These are phyloP conservation scores for Scedosporium dehoogii DNA, from an alignment of 2,329 filamentous ascomycete genomes.

Conservation along the genomic window DNA sequence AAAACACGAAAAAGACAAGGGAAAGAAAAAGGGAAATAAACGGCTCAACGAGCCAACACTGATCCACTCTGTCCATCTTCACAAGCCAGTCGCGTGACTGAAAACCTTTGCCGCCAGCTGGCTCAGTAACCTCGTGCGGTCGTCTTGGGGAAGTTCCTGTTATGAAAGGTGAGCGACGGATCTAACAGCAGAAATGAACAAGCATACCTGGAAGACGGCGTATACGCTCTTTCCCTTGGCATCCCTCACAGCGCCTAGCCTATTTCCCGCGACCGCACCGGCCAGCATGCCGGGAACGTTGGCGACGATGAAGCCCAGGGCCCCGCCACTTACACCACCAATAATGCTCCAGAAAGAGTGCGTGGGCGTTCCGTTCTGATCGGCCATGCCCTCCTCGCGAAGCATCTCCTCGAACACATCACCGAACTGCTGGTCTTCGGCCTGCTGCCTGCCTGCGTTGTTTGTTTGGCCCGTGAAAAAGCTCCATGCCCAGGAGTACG, in stretches of 20 bases:
- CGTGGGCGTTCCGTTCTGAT: slow-evolving; percentile 43
- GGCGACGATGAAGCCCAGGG: slow-evolving; percentile 88
- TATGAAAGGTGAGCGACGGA: background rate
- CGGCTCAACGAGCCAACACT: background rate
- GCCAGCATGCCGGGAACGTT: slow-evolving; percentile 85
- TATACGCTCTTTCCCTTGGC: slow-evolving; percentile 93
- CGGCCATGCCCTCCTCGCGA: slow-evolving; percentile 73
- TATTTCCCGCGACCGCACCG: slow-evolving; percentile 84
- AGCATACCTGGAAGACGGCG: slow-evolving; percentile 61
- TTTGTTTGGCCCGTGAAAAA: slow-evolving; percentile 40
- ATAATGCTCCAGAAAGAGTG: slow-evolving; percentile 78
- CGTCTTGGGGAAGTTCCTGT: slow-evolving; percentile 70
- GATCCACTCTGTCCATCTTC: slow-evolving; percentile 6
- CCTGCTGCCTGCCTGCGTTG: slow-evolving; percentile 34
- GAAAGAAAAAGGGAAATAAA: slow-evolving; percentile 1
- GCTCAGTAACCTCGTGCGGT: slow-evolving; percentile 70
- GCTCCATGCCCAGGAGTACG: slow-evolving; percentile 72
- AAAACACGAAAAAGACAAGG: slow-evolving; percentile 1
- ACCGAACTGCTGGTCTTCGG: slow-evolving; percentile 76
- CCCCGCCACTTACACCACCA: slow-evolving; percentile 77
- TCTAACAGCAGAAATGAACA: background rate
- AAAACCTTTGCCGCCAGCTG: slow-evolving; percentile 83
- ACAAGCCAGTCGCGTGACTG: slow-evolving; percentile 60
- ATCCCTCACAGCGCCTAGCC: slow-evolving; percentile 82
- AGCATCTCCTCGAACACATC: slow-evolving; percentile 86